Percentiles rank a stretch among this genome's conserved stretches.
Evolutionary conservation across 352 stramenopile species (phyloP).

Genomic region (Phytophthora pluvialis): DNA sequence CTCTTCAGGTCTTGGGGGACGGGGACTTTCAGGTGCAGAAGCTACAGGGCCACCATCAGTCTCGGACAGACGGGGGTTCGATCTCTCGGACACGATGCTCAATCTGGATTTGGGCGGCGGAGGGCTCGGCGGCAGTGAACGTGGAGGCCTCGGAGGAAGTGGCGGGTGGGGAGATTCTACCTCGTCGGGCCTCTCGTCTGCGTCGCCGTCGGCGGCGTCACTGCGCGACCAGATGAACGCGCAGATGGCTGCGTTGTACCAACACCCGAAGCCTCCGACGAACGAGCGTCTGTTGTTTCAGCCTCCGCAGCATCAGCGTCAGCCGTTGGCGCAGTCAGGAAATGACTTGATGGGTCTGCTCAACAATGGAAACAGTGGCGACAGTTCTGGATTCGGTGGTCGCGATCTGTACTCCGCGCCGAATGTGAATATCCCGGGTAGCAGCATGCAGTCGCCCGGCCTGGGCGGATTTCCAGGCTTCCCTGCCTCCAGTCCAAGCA

Average conservation of each 20-base stretch:
- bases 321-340: constrained; percentile 45
- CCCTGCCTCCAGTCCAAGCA: constrained; percentile 21
- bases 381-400: constrained; percentile 18
- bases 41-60: constrained; percentile 3
- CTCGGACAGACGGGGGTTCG: constrained; percentile 30
- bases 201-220: constrained; percentile 33
- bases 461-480: constrained; percentile 23
- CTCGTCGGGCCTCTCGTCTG: constrained; percentile 23
- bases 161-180: constrained; percentile 18
- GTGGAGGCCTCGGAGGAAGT: constrained; percentile 8
- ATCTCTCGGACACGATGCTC: constrained; percentile 56
- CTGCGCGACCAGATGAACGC: constrained; percentile 82
- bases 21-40: constrained; percentile 17
- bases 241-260: constrained; percentile 79
- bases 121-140: constrained; percentile 18
- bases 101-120: constrained; percentile 37
- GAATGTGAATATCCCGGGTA: constrained; percentile 21
- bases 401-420: constrained; percentile 19
- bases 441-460: constrained; percentile 23
- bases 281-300: constrained; percentile 34
- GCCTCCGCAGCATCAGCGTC: constrained; percentile 31
- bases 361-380: constrained; percentile 27
- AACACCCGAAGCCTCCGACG: constrained; percentile 29
- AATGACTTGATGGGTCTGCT: constrained; percentile 48
- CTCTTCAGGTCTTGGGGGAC: constrained; percentile 14